Evolutionary conservation across 768 basidiomycete genomes (phyloP).

Genomic region (Trametes meyenii): DNA sequence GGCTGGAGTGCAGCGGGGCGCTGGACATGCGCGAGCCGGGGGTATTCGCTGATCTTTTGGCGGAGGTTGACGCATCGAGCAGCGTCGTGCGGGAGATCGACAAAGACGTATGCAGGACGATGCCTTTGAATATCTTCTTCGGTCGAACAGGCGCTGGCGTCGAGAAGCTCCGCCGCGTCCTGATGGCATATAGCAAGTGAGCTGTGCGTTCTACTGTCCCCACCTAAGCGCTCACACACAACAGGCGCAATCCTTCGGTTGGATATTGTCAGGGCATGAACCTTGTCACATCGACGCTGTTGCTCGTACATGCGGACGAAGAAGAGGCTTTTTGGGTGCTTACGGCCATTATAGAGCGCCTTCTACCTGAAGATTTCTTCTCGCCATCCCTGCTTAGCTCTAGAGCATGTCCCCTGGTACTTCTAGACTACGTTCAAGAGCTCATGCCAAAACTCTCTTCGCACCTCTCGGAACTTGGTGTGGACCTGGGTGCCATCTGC

Average conservation of each 20-base stretch:
- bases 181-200: constrained; percentile 91
- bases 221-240: neutral
- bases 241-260: constrained; percentile 85
- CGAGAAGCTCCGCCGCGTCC: constrained; percentile 84
- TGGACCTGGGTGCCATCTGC: constrained; percentile 92
- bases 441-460: constrained; percentile 70
- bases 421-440: constrained; percentile 86
- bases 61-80: constrained; percentile 46
- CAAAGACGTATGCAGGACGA: constrained; percentile 90
- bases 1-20: constrained; percentile 93
- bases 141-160: constrained; percentile 96
- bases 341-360: constrained; percentile 82
- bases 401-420: constrained; percentile 89
- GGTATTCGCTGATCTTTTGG: constrained; percentile 82
- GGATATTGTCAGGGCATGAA: constrained; percentile 98
- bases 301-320: constrained; percentile 92
- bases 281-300: constrained; percentile 90
- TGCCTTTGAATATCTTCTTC: constrained; percentile 96
- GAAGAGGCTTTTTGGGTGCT: constrained; percentile 98
- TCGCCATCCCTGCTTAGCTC: constrained; percentile 91
- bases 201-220: constrained; percentile 31
- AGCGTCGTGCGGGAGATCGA: constrained; percentile 82
- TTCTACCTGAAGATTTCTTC: constrained; percentile 92
- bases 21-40: constrained; percentile 93
- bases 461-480: constrained; percentile 78